Evolutionary conservation across 257 asterid genomes (phyloP).

Genomic region (Cordia subcordata): DNA sequence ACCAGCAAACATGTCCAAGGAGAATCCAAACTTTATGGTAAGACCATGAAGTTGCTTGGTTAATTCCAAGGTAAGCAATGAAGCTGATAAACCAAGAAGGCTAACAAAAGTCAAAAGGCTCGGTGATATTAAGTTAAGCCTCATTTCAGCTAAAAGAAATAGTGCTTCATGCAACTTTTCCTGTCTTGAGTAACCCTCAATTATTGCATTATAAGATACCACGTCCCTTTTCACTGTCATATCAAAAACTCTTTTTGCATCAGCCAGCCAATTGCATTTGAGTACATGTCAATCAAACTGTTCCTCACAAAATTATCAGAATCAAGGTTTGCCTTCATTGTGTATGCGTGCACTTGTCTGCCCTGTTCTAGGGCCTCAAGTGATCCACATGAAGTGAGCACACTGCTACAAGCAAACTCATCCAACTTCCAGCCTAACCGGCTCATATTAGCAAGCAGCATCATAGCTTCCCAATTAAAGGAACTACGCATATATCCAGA

Average conservation of each 20-base stretch:
- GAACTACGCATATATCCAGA: constrained; percentile 37
- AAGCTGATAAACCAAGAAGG: constrained; percentile 41
- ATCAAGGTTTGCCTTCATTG: constrained; percentile 32
- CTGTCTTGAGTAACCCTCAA: constrained; percentile 36
- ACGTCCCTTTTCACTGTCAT: constrained; percentile 10
- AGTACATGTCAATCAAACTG: constrained; percentile 43
- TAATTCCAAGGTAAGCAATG: constrained; percentile 13
- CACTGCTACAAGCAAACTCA: constrained; percentile 39
- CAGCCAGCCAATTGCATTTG: constrained; percentile 31
- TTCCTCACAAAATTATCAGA: constrained; percentile 34
- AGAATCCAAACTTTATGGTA: constrained; percentile 31
- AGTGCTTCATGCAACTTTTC: constrained; percentile 25
- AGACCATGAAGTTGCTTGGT: constrained; percentile 40
- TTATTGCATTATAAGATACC: constrained; percentile 33
- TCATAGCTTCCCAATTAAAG: constrained; percentile 29
- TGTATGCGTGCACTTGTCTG: constrained; percentile 40
- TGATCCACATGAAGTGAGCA: constrained; percentile 42
- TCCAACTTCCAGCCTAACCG: constrained; percentile 28
- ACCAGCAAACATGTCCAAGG: constrained; percentile 25
- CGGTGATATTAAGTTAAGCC: constrained; percentile 24
- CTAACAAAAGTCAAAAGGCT: constrained; percentile 32
- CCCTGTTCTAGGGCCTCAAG: constrained; percentile 33
- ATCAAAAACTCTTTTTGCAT: constrained; percentile 30
- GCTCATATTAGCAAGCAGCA: constrained; percentile 31
- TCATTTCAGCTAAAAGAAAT: constrained; percentile 34